Evolutionary conservation across 148 eudicot genomes (phyloP), one percentile per base, ranked within the genome.

Genomic region (Amaranthus palmeri): DNA sequence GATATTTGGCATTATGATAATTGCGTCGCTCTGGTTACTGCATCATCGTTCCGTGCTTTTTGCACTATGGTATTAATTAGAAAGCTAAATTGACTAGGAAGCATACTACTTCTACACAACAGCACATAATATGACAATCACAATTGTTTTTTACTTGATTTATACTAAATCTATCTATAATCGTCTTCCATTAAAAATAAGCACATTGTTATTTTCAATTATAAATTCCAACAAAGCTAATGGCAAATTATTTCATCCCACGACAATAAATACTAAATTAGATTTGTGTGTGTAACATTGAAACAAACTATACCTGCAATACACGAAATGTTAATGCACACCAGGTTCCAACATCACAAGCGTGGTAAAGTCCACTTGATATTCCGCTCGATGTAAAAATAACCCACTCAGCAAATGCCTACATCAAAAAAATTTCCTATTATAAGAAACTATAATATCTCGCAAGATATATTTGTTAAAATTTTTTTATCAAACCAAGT

Each of bases 311-410:
- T 82, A 95, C 98, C 93, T 95, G 98, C 64, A 95, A 83, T 61
- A 83, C 90, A 76, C 63, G 81, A 76, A 77, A 91, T 17, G 69
- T 41, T 63, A 86, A 72, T 51, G 85, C 81, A 81, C 98, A 95
- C 98, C 98, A 89, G 56, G 89, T 85, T 77, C 97, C 99, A 9
- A 90, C 91, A 69, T 91, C 99, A 80, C 99, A 95, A 69, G 97
- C 91, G 80, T 95, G 99, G 81, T 95, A 95, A 50, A 95, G 72
- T 59, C 81, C 99, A 77, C 99, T 95, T 14, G 96, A 89, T 62
- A 89, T 79, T 44, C 99, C 97, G 76, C 99, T 95, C 11, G 84
- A 79, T 25, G 92, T 88, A 81, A 72, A 95, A 43, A 95, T 86
- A 48, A 95, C 89, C 97, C 90, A 88, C 79, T 95, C 97, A 14